A percentile compares a stretch with the other conserved stretches of the same genome.
These are phyloP conservation scores for Cystofilobasidium capitatum DNA, from an alignment of 768 basidiomycete genomes.

Conservation along the genomic window DNA sequence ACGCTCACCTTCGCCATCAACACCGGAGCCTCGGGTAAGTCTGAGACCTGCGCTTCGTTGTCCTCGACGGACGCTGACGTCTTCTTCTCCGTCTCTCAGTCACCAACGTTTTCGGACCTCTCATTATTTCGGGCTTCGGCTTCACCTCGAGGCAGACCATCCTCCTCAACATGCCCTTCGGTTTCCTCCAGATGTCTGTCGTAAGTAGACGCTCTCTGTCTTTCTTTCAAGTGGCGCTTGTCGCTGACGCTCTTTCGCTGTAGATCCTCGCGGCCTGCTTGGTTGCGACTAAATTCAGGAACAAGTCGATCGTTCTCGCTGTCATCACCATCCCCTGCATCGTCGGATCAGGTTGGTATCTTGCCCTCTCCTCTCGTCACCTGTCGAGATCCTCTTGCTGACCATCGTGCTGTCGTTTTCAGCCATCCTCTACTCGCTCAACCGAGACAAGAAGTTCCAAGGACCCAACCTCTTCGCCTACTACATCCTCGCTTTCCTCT, in stretches of 20 bases:
- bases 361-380: too few species aligned
- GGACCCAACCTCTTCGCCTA: slow-evolving; percentile 18
- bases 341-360: too few species aligned
- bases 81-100: not conserved
- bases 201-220: slow-evolving; percentile 40
- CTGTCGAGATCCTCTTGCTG: too few species aligned
- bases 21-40: slow-evolving; percentile 31
- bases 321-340: slow-evolving; percentile 40
- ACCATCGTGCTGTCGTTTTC: too few species aligned
- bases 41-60: slow-evolving; percentile 29
- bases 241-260: too few species aligned
- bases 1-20: slow-evolving; percentile 24
- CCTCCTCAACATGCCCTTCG: slow-evolving; percentile 46
- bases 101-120: slow-evolving; percentile 42
- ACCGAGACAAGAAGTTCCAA: slow-evolving; percentile 37
- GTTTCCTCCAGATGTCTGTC: slow-evolving; percentile 43
- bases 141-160: slow-evolving; percentile 44
- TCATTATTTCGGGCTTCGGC: slow-evolving; percentile 46
- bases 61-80: not conserved
- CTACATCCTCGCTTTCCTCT: slow-evolving; percentile 35
- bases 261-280: slow-evolving; percentile 15
- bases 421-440: slow-evolving; percentile 38
- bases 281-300: slow-evolving; percentile 38
- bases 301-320: slow-evolving; percentile 44
- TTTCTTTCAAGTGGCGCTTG: slow-evolving; percentile 33